Evolutionary conservation across 352 stramenopile species (phyloP), one percentile per base, ranked within the genome.

Genomic region (Pythium phragmiticola): DNA sequence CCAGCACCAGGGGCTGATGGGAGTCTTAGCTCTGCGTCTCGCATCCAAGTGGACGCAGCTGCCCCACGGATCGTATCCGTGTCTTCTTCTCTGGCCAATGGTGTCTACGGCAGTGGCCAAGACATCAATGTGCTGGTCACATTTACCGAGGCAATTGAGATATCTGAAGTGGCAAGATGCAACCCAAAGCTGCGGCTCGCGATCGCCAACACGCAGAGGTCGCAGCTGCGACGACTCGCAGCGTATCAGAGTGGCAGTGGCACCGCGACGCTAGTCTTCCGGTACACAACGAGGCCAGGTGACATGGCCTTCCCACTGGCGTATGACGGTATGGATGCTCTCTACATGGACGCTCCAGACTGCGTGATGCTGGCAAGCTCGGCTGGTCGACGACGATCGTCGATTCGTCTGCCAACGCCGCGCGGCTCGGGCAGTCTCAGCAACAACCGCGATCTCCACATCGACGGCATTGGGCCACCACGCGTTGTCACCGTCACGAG

Each of bases 71-170:
- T 90, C 17, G 57, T 68, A 0, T 88, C 79, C 0, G 78, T 90
- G 3, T 78, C 82, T 0, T 88, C 79, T 0, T 50, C 57, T 0
- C 34, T 81, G 2, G 8, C 53, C 3, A 88, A 88, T 26, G 77
- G 75, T 0, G 63, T 90, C 7, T 92, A 89, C 30, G 81, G 79
- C 17, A 79, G 73, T 19, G 78, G 83, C 0, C 77, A 94, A 39
- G 37, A 75, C 3, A 70, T 94, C 17, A 65, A 80, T 26, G 64
- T 94, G 3, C 30, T 54, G 0, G 61, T 90, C 26, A 72, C 71
- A 1, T 94, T 94, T 63, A 87, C 81, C 0, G 72, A 84, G 60
- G 49, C 69, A 2, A 74, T 90, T 19, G 28, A 76, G 0, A 54
- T 87, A 8, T 33, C 63, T 6, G 41, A 54, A n/a, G 49, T 3